These are phyloP conservation scores for Amphirosellinia nigrospora DNA, from an alignment of 495 filamentous ascomycete genomes.

Conservation along the genomic window DNA sequence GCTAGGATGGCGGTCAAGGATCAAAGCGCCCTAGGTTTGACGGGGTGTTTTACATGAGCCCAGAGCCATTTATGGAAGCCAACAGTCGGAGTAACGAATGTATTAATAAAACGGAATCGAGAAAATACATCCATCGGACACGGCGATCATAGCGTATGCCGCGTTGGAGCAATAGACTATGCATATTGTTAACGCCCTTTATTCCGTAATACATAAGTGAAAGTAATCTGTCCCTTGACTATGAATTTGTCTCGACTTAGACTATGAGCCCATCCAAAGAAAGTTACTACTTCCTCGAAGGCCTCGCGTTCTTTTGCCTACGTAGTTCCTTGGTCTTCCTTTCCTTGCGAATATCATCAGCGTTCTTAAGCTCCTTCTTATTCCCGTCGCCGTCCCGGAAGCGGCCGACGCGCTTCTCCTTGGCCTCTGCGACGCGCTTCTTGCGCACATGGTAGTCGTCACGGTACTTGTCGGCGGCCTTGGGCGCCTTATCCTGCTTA, in stretches of 20 bases:
- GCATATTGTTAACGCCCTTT: background rate
- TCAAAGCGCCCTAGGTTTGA: background rate
- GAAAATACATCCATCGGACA: conserved; percentile 2
- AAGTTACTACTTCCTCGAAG: conserved; percentile 62
- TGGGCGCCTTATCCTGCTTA: conserved; percentile 82
- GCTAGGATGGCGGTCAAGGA: background rate
- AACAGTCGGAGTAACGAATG: background rate
- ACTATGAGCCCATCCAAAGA: background rate
- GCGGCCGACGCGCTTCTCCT: conserved; percentile 78
- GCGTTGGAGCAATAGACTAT: conserved; percentile 11
- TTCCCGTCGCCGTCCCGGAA: conserved; percentile 68
- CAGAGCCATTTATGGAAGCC: background rate
- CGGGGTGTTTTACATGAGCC: too few relatives aligned
- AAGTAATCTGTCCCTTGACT: background rate
- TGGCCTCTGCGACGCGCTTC: conserved; percentile 86
- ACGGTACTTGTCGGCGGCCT: conserved; percentile 86
- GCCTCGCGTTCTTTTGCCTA: conserved; percentile 88
- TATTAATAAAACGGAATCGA: conserved; percentile 22
- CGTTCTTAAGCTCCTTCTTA: conserved; percentile 78
- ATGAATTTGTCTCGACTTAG: background rate
- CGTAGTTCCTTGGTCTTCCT: conserved; percentile 75
- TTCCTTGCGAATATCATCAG: conserved; percentile 84
- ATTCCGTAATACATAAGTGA: background rate
- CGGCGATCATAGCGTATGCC: conserved; percentile 2
- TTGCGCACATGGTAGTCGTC: conserved; percentile 90